A percentile compares a stretch with the other conserved stretches of the same genome.
Evolutionary conservation across 306 rosid species (phyloP).

Genomic region (Corylus heterophylla): DNA sequence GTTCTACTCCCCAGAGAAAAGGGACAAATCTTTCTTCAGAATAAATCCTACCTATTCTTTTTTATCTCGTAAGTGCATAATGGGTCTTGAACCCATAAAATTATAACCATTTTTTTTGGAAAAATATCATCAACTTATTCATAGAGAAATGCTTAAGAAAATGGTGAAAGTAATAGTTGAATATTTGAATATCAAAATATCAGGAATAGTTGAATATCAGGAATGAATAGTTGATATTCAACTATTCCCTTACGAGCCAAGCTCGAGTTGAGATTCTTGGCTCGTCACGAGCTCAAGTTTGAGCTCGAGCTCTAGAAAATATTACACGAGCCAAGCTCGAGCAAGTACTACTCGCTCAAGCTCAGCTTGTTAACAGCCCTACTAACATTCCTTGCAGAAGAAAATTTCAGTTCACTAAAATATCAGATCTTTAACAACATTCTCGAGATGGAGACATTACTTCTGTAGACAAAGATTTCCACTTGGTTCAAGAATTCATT

Average conservation of each 20-base stretch:
- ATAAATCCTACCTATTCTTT: not conserved
- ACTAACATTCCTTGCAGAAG: not conserved
- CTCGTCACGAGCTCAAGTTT: no score
- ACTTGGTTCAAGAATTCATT: not conserved
- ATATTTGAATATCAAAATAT: not conserved
- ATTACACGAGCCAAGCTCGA: no score
- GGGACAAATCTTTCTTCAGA: not conserved
- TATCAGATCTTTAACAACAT: not conserved
- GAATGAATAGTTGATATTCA: no score
- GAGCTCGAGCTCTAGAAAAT: no score
- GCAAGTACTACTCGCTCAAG: no score
- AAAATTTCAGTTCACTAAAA: not conserved
- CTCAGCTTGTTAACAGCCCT: no score
- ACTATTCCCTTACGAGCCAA: no score
- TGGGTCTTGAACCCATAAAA: not conserved
- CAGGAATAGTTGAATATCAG: no score
- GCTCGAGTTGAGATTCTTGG: no score
- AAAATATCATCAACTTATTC: not conserved
- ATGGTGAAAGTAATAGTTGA: not conserved
- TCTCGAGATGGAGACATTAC: not conserved
- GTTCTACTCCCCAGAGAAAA: not conserved
- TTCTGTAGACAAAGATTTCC: not conserved
- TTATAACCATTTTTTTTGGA: not conserved
- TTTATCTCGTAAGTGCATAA: not conserved
- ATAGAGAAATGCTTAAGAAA: not conserved